These are phyloP conservation scores for Asterella californica DNA, from an alignment of 225 moss, liverwort and hornwort genomes.

Conservation along the genomic window DNA sequence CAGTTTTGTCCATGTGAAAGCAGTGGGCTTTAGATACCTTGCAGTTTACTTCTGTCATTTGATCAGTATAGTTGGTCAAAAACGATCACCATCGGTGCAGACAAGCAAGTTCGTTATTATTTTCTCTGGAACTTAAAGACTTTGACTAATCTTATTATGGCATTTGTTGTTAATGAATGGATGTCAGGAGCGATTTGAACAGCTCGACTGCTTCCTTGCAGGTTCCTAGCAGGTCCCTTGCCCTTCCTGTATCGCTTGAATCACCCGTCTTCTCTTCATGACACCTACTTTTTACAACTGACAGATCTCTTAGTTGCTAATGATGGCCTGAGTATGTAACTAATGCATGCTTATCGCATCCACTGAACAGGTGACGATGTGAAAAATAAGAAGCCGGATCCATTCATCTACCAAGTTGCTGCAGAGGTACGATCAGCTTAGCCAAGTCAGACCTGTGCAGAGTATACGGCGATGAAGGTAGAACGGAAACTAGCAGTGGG, in stretches of 20 bases:
- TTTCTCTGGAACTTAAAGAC: background rate
- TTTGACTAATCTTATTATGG: background rate
- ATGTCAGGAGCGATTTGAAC: slow-evolving; percentile 78
- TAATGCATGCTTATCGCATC: background rate
- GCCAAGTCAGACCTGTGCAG: background rate
- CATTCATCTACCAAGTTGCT: slow-evolving; percentile 75
- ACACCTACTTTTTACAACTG: background rate
- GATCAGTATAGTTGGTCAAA: background rate
- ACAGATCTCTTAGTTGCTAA: background rate
- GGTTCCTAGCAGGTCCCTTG: slow-evolving; percentile 44
- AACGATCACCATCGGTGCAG: background rate
- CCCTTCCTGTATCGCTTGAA: background rate
- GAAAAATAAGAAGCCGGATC: slow-evolving; percentile 96
- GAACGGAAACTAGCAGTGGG: background rate
- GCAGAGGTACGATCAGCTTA: slow-evolving; percentile 48
- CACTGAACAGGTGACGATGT: slow-evolving; percentile 71
- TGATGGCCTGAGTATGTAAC: too few relatives aligned
- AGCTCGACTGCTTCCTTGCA: slow-evolving; percentile 91
- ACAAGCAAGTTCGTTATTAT: background rate
- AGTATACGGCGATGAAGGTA: background rate
- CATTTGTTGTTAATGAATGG: background rate
- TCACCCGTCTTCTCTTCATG: background rate
- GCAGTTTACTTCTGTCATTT: background rate
- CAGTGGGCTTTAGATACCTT: background rate
- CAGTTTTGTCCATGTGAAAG: background rate